Evolutionary conservation across 805 yeast genomes (phyloP), one percentile per base, ranked within the genome.

Genomic region (Zygosaccharomyces bisporus): DNA sequence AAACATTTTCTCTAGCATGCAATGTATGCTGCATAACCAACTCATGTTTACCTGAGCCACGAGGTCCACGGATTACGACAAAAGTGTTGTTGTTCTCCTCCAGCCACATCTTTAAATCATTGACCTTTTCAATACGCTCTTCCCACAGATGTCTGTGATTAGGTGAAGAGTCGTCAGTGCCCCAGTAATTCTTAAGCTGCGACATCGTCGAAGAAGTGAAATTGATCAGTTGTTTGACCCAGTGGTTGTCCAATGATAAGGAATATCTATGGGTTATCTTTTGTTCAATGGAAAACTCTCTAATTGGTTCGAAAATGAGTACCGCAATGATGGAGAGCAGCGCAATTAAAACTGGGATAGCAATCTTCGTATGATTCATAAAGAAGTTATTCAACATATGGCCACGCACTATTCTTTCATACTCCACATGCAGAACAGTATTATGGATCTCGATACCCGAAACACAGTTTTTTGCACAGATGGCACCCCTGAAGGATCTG

Each of bases 21-120:
- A 87, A 69, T 1, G 84, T 81, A 56, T 82, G 79, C 34, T 80
- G 80, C 58, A 83, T 66, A 4, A 91, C 89, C 47, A 88, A 68
- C 47, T 81, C 91, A 47, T 81, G 76, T 56, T 93, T 91, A 17
- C 98, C 99, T n/a, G 95, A 81, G 4, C 99, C 99, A 52, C 87
- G 76, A 4, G 99, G 98, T 9, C 99, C 99, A 50, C 82, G 79
- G 2, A 93, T 81, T 3, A 93, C 79, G 19, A 91, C 89, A 60
- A 89, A 93, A 1, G 97, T 87, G 61, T 85, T 83, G n/a, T 81
- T 80, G 50, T 89, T 90, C 62, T 93, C 99, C 46, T 80, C 81
- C 4, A 93, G 69, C 93, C 95, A 86, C 53, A 85, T 69, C 52
- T 74, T 76, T 44, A 93, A 58, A 51, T 84, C 87, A 45, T 81